Evolutionary conservation across 495 filamentous ascomycete genomes (phyloP).

Genomic region (Hypoxylon crocopeplum): DNA sequence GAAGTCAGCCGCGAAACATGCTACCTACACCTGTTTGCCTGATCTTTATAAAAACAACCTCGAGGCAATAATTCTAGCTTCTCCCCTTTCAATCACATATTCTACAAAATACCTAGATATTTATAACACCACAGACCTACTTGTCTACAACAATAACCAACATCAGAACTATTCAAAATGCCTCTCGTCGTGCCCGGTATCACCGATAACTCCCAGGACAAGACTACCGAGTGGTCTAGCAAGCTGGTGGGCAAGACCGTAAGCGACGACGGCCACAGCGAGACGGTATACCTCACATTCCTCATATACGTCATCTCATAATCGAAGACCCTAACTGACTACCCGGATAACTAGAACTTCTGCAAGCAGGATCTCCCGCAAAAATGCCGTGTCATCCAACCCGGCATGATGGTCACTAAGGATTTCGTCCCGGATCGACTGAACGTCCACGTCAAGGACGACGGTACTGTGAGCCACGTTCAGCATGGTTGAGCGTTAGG

Average conservation of each 20-base stretch:
- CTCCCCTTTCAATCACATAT: background rate
- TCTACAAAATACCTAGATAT: background rate
- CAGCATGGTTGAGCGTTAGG: conserved; percentile 54
- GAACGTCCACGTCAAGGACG: conserved; percentile 74
- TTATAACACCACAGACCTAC: background rate
- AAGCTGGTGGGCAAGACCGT: conserved; percentile 80
- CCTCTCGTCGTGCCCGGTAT: conserved; percentile 83
- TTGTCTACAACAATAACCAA: background rate
- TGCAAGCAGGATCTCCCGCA: conserved; percentile 77
- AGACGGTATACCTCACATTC: conserved; percentile 43
- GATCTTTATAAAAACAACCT: conserved; percentile 14
- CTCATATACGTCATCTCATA: background rate
- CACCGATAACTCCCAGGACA: conserved; percentile 57
- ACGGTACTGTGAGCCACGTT: conserved; percentile 78
- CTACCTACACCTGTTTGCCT: conserved; percentile 20
- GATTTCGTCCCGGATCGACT: conserved; percentile 59
- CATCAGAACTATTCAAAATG: conserved; percentile 61
- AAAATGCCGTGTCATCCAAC: conserved; percentile 69
- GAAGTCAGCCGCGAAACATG: conserved; percentile 4
- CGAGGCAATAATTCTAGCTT: background rate
- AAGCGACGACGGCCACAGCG: conserved; percentile 46
- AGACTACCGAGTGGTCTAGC: conserved; percentile 70
- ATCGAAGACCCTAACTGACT: background rate
- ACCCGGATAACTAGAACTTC: conserved; percentile 63
- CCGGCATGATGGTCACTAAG: conserved; percentile 61